These are phyloP conservation scores for Paramecium primaurelia DNA, from an alignment of 73 alveolate genomes.

Conservation along the genomic window DNA sequence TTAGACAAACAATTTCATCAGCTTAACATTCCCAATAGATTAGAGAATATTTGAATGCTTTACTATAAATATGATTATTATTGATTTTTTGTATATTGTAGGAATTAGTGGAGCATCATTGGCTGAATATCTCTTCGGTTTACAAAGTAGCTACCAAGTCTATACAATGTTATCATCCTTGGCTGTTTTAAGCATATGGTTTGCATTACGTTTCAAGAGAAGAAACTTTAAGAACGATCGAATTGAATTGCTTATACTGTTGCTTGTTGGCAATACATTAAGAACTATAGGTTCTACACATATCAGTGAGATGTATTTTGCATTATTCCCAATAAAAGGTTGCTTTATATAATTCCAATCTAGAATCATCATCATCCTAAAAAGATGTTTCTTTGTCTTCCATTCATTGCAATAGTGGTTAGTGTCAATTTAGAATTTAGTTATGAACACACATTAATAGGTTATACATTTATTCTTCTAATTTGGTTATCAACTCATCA, in stretches of 20 bases:
- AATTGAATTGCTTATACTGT: not conserved
- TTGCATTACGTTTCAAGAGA: not conserved
- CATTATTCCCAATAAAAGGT: not conserved
- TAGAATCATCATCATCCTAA: not conserved
- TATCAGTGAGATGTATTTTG: not conserved
- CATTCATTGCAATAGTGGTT: not conserved
- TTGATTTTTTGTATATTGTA: not conserved
- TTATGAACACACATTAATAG: not conserved
- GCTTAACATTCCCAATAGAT: not conserved
- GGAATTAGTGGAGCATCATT: not conserved
- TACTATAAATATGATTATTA: conserved; percentile 16
- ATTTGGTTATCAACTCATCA: not conserved
- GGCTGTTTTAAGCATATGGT: not conserved
- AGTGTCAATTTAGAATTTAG: not conserved
- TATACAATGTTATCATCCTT: not conserved
- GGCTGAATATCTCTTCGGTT: not conserved
- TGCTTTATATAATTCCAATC: not conserved
- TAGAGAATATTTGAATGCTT: not conserved
- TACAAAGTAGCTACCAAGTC: not conserved
- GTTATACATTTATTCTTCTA: not conserved
- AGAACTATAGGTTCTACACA: not conserved
- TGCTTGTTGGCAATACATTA: not conserved
- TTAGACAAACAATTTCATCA: not conserved
- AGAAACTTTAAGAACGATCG: not conserved
- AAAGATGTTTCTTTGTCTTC: not conserved